Evolutionary conservation across 768 basidiomycete genomes (phyloP), one percentile per base, ranked within the genome.

Genomic region (Fibroporia radiculosa): DNA sequence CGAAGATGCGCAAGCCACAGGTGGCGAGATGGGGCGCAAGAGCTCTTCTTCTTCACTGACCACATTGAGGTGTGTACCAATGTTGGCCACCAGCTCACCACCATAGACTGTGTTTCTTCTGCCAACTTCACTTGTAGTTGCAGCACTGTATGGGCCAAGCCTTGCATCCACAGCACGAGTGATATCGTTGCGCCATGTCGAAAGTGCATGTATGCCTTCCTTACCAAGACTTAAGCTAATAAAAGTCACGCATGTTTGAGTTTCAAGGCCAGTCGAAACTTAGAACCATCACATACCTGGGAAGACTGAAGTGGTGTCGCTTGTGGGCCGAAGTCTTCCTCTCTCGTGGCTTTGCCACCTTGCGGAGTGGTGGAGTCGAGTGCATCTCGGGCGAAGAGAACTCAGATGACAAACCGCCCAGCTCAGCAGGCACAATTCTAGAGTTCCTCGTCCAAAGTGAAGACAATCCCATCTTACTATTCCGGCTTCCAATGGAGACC

Each of bases 251-350:
- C 6, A 44, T 7, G 16, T 20, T 22, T 42, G 35, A 20, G 16
- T 22, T 11, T 38, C 28, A 40, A 12, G 42, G 7, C 16, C 32
- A 13, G 5, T 29, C 33, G 20, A 22, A 36, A 6, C 11, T 31
- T 20, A 33, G 20, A 31, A n/a, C 46, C 29, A 18, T 11, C 3
- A 53, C 51, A 52, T 45, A 80, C 81, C 81, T 83, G 1, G 82
- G 79, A 45, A 84, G 65, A 65, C 82, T 82, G 61, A 75, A 75
- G 52, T 80, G 79, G 40, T 78, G 73, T 53, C 70, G 73, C 61
- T 74, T 80, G 62, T 81, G 80, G 34, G 59, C 61, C 24, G 77
- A 74, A 24, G 58, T 63, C 60, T 77, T 81, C 57, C 66, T 56
- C 14, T 66, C 40, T 42, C 58, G 44, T 58, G 42, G 34, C 2